A percentile compares a stretch with the other conserved stretches of the same genome.
phyloP scores from a whole-genome alignment of 495 filamentous ascomycete species.

The Terfezia boudieri region DNA sequence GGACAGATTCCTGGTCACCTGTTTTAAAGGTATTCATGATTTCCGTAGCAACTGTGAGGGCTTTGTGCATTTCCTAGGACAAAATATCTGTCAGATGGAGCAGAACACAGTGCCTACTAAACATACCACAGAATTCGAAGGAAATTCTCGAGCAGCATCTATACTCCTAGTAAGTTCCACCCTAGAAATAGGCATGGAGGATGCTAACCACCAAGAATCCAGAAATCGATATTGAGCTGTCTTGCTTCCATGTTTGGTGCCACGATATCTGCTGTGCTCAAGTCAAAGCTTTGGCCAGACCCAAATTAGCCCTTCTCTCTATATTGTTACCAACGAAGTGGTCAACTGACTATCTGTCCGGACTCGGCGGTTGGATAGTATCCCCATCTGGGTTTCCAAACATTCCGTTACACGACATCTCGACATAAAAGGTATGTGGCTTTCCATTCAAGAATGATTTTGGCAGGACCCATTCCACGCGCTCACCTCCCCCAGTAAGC shows the following conservation, averaged over 20 bases:
- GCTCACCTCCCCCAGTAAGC: slow-evolving; percentile 73
- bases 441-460: slow-evolving; percentile 56
- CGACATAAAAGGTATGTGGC: slow-evolving; percentile 74
- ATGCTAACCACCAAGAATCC: slow-evolving; percentile 46
- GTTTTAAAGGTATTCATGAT: slow-evolving; percentile 80
- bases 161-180: neutral
- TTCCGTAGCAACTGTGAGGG: slow-evolving; percentile 55
- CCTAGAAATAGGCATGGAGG: no score
- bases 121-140: slow-evolving; percentile 41
- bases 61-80: slow-evolving; percentile 50
- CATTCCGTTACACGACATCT: slow-evolving; percentile 98
- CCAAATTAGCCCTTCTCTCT: no score
- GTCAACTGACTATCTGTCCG: slow-evolving; percentile 35
- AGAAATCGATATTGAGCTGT: slow-evolving; percentile 71
- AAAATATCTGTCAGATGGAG: neutral
- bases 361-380: slow-evolving; percentile 67
- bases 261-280: slow-evolving; percentile 64
- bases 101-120: neutral
- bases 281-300: slow-evolving; percentile 28
- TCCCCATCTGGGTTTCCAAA: slow-evolving; percentile 81
- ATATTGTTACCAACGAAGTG: no score
- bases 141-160: slow-evolving; percentile 63
- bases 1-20: slow-evolving; percentile 53
- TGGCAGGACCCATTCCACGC: slow-evolving; percentile 67
- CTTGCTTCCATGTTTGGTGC: slow-evolving; percentile 71